A percentile compares a stretch with the other conserved stretches of the same genome.
Conservation (phyloP, 345 rosid species). For the Arabis hirsuta region DNA sequence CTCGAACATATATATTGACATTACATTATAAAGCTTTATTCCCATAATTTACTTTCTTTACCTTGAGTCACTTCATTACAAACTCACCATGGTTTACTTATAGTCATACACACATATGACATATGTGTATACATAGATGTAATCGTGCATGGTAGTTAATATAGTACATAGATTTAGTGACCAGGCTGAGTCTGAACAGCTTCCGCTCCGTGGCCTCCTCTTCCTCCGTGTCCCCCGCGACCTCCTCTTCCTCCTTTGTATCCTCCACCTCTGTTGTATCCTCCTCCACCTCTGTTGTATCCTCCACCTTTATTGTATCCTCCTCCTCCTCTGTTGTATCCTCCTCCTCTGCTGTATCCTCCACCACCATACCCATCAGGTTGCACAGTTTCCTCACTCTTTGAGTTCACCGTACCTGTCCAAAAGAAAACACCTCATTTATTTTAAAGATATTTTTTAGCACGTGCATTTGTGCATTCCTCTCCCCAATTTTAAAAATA, state of each 20-base stretch:
- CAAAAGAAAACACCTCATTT: slow-evolving; percentile 2
- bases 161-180: too few species aligned
- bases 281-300: background rate
- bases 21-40: background rate
- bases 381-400: slow-evolving; percentile 25
- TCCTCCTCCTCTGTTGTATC: background rate
- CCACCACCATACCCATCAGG: slow-evolving; percentile 22
- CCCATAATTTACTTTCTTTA: too few species aligned
- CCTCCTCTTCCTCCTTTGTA: slow-evolving; percentile 4
- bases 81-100: too few species aligned
- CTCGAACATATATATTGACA: background rate
- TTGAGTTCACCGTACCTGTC: background rate
- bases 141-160: too few species aligned
- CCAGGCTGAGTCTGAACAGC: background rate
- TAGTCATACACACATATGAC: too few species aligned
- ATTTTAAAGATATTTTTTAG: background rate
- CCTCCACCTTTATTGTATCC: slow-evolving; percentile 1
- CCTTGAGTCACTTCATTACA: too few species aligned
- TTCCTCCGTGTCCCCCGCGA: slow-evolving; percentile 3
- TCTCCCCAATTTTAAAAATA: background rate
- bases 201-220: slow-evolving; percentile 2
- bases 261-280: background rate
- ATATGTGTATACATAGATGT: too few species aligned
- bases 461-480: background rate
- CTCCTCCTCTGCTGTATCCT: background rate